Base-by-base conservation (phyloP, 805 yeast genomes). In the Metschnikowia hibisci region DNA sequence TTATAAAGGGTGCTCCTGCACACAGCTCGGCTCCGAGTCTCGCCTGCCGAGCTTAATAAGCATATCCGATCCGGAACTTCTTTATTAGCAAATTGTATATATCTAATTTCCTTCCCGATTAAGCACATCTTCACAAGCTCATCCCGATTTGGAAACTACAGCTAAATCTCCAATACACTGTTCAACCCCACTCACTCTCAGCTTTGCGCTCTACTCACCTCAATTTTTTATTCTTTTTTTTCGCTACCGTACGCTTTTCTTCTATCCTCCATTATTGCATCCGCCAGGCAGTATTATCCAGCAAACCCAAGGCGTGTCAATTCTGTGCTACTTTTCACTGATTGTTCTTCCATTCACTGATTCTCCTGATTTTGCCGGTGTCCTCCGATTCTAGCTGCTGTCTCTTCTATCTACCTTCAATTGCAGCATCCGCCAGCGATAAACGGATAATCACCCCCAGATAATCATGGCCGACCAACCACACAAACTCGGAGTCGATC, bases 401-500 rank as follows among this genome's bases (percentile, higher is more conserved):
- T 3, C 23, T 8, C 4, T 20, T 20, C 5, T 3, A 2, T n/a
- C n/a, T n/a, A 8, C 23, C 23, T 20, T 6, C 23, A 6, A 20
- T 20, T 20, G 23, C 23, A 20, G 23, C 23, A 6, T 20, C 8
- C 4, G 23, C 23, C 23, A 20, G 23, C 23, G 4, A 20, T 3
- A 6, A 20, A 20, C 29, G 12, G 12, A 27, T 27, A 27, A 25
- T 11, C 13, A 2, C 2, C 32, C 32, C 18, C 39, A 25, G 30
- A 35, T 18, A n/a, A 32, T 11, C 11, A 52, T 52, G 55, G 46
- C 54, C 36, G 54, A 52, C 39, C 53, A 48, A 34, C 54, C 50
- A 27, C 55, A 58, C 51, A 47, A 51, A 60, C 43, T 52, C 35
- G 55, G 56, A 16, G 55, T 53, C 36, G 74, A 69, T 27, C 56